Base-by-base conservation (phyloP, 2,329 filamentous ascomycete genomes). In the Stemphylium beticola region DNA sequence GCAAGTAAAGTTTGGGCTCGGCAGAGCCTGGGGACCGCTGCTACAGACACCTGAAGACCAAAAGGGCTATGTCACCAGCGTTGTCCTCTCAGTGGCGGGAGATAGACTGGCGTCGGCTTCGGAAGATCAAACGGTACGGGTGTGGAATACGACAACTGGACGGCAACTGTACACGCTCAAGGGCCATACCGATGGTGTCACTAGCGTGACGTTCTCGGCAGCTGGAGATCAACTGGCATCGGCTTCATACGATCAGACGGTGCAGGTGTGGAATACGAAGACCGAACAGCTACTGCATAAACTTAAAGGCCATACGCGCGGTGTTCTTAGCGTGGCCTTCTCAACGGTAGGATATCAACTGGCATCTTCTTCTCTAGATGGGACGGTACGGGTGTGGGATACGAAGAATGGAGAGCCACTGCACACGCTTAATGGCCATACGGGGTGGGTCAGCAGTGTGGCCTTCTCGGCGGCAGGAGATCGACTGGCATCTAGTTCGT, bases 341-440 rank as follows among this genome's bases (percentile, higher is more conserved):
- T 34, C 12, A n/a, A n/a, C n/a, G n/a, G n/a, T n/a, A n/a, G n/a
- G n/a, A n/a, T n/a, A n/a, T n/a, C n/a, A n/a, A n/a, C n/a, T n/a
- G n/a, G n/a, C n/a, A n/a, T n/a, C n/a, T n/a, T n/a, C n/a, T n/a
- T n/a, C n/a, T n/a, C n/a, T n/a, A n/a, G n/a, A n/a, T n/a, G n/a
- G n/a, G n/a, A n/a, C n/a, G n/a, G n/a, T n/a, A n/a, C n/a, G n/a
- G n/a, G n/a, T n/a, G n/a, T n/a, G n/a, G n/a, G n/a, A n/a, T n/a
- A n/a, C n/a, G n/a, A n/a, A n/a, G n/a, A n/a, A n/a, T n/a, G n/a
- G n/a, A n/a, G n/a, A n/a, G n/a, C n/a, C n/a, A n/a, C n/a, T 66
- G 18, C 62, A 64, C 43, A 68, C 61, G 39, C 64, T 72, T 40
- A 52, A 67, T 44, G 65, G 58, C 33, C 60, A 67, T 55, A 57